Evolutionary conservation across 148 eudicot species (phyloP).

Genomic region (Talinum fruticosum): DNA sequence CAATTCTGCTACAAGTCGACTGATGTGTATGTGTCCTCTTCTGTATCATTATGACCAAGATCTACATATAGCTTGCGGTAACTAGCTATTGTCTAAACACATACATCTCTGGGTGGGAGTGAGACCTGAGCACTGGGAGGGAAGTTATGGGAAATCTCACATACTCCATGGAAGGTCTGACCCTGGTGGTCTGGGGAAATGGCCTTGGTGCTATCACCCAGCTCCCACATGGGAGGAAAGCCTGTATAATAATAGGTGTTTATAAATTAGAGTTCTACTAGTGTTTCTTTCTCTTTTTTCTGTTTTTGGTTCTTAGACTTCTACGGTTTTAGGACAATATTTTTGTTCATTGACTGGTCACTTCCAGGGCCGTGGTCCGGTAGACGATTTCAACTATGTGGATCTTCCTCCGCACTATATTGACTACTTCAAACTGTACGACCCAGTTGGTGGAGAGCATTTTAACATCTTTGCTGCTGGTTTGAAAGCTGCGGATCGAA

Average conservation of each 20-base stretch:
- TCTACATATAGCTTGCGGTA: background rate
- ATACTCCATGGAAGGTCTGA: no score
- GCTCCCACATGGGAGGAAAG: background rate
- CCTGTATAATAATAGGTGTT: background rate
- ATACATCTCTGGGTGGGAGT: background rate
- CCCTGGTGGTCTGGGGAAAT: background rate
- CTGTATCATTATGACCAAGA: background rate
- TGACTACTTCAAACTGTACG: slow-evolving; percentile 70
- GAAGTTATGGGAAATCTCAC: background rate
- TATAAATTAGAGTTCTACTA: background rate
- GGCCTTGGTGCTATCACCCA: no score
- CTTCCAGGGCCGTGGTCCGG: slow-evolving; percentile 88
- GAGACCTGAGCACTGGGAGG: background rate
- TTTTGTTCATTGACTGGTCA: background rate
- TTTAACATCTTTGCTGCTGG: slow-evolving; percentile 93
- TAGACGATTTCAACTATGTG: slow-evolving; percentile 64
- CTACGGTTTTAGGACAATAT: background rate
- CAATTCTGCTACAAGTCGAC: background rate
- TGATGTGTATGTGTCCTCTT: background rate
- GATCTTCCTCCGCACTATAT: slow-evolving; percentile 87
- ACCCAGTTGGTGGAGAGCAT: slow-evolving; percentile 93
- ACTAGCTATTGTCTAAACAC: background rate
- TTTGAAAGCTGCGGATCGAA: slow-evolving; percentile 79
- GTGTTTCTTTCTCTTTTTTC: background rate
- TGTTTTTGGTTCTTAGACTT: background rate